These are phyloP conservation scores for Phytophthora litchii DNA, from an alignment of 352 stramenopile genomes.

Conservation along the genomic window DNA sequence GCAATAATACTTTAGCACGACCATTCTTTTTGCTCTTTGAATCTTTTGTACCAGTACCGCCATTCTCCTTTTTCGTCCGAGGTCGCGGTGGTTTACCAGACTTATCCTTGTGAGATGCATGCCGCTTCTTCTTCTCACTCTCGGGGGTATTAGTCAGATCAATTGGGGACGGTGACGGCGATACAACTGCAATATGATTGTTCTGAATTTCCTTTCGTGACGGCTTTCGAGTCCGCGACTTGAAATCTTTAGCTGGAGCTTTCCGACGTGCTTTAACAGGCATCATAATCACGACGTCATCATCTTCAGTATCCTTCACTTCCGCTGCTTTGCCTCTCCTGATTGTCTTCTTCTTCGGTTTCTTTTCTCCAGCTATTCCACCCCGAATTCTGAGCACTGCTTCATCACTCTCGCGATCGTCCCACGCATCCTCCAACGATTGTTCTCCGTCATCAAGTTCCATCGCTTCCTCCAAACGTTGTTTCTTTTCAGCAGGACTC, in stretches of 20 bases:
- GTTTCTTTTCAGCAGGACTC: conserved; percentile 39
- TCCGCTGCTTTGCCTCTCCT: conserved; percentile 8
- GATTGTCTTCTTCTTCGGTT: conserved; percentile 5
- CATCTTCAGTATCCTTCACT: conserved; percentile 19
- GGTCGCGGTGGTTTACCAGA: conserved; percentile 7
- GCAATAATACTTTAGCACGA: conserved; percentile 14
- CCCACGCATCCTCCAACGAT: conserved; percentile 26
- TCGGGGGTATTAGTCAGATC: conserved; percentile 37
- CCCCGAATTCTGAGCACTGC: conserved; percentile 10
- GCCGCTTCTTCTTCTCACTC: conserved; percentile 27
- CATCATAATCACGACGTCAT: conserved; percentile 17
- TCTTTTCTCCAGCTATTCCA: conserved; percentile 18
- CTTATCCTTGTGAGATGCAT: conserved; percentile 7
- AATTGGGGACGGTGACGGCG: conserved; percentile 32
- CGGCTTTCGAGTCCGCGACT: conserved; percentile 11
- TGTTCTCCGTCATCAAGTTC: conserved; percentile 7
- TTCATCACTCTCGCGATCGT: conserved; percentile 25
- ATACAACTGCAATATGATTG: conserved; percentile 29
- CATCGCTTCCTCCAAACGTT: conserved; percentile 29
- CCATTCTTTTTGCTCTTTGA: conserved; percentile 14
- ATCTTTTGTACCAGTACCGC: conserved; percentile 4
- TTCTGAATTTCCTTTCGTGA: conserved; percentile 19
- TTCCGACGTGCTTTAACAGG: conserved; percentile 20
- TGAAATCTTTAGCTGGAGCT: conserved; percentile 15
- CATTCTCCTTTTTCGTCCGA: conserved; percentile 23